Percentiles rank a stretch among this genome's conserved stretches.
These are phyloP conservation scores for Corchorus olitorius DNA, from an alignment of 345 rosid species.

Conservation along the genomic window DNA sequence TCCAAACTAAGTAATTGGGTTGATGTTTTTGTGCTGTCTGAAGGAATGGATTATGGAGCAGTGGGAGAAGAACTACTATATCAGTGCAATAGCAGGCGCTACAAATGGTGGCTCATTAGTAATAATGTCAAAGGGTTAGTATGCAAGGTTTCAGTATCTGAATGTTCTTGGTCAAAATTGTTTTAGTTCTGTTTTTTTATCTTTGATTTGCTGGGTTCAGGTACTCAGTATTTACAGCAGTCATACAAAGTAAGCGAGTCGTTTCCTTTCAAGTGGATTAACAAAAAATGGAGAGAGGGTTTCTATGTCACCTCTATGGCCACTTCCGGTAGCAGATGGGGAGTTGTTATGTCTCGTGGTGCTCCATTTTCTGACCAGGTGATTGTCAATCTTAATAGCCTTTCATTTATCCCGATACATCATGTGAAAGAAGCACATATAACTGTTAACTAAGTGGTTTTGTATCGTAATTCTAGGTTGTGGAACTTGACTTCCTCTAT, in stretches of 20 bases:
- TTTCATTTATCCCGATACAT: neutral
- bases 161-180: neutral
- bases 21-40: conserved; percentile 20
- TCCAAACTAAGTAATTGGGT: conserved; percentile 4
- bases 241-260: conserved; percentile 94
- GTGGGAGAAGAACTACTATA: conserved; percentile 96
- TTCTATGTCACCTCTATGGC: conserved; percentile 93
- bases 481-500: conserved; percentile 94
- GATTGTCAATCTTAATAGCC: neutral
- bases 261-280: conserved; percentile 96
- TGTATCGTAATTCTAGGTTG: conserved; percentile 54
- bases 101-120: conserved; percentile 85
- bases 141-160: neutral
- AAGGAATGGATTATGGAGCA: conserved; percentile 99
- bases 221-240: conserved; percentile 80
- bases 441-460: neutral
- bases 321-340: conserved; percentile 95
- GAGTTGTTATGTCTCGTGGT: conserved; percentile 94
- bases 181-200: neutral
- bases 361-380: conserved; percentile 88
- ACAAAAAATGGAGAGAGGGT: conserved; percentile 97
- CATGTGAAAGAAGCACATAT: neutral
- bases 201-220: conserved; percentile 38
- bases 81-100: conserved; percentile 82
- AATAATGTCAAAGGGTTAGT: conserved; percentile 93